Evolutionary conservation across 192 early-diverging fungal genomes (phyloP).

Genomic region (Geosiphon pyriformis): DNA sequence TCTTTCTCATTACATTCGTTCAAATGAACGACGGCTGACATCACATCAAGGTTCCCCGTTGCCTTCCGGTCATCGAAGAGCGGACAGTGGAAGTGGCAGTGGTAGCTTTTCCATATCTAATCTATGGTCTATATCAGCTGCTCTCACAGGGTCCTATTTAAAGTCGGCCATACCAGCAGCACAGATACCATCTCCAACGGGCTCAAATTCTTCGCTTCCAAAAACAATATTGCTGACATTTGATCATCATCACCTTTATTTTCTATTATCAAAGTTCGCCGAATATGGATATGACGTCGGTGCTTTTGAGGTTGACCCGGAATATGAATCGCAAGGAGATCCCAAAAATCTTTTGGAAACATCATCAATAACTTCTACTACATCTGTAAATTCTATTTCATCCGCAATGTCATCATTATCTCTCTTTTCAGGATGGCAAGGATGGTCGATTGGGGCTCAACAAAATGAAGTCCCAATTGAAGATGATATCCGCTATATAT

Average conservation of each 20-base stretch:
- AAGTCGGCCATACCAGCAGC: conserved; percentile 26
- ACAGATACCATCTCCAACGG: conserved; percentile 29
- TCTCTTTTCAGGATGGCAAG: conserved; percentile 38
- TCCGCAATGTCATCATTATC: conserved; percentile 41
- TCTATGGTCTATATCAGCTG: conserved; percentile 26
- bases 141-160: conserved; percentile 21
- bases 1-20: conserved; percentile 46
- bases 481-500: conserved; percentile 46
- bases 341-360: conserved; percentile 3
- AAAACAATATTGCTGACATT: conserved; percentile 22
- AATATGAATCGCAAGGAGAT: neutral
- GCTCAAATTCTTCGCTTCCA: conserved; percentile 9
- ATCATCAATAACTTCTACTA: conserved; percentile 14
- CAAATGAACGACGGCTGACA: conserved; percentile 44
- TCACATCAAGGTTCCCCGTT: neutral
- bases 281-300: conserved; percentile 38
- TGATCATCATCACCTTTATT: conserved; percentile 41
- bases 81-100: conserved; percentile 14
- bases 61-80: conserved; percentile 13
- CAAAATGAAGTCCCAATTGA: conserved; percentile 29
- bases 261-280: conserved; percentile 37
- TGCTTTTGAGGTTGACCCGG: conserved; percentile 7
- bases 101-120: conserved; percentile 12
- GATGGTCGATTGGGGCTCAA: conserved; percentile 35
- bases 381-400: conserved; percentile 38